Base-by-base conservation (phyloP, 495 filamentous ascomycete species). In the Penicillium angulare region DNA sequence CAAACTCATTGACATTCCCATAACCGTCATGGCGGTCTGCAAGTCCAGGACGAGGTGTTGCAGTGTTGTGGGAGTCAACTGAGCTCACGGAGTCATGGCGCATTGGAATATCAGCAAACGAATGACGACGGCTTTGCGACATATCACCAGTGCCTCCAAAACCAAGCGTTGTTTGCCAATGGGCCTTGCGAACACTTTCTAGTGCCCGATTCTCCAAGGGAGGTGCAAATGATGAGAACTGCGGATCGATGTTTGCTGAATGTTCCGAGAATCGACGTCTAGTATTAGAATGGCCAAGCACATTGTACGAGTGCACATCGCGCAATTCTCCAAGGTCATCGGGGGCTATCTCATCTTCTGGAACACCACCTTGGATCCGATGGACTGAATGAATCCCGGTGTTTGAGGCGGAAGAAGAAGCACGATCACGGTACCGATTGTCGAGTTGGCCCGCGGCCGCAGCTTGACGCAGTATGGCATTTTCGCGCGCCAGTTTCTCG, bases 41-140 rank as follows among this genome's bases (percentile, higher is more conserved):
- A 13, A 72, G 43, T 21, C 60, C 51, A 50, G 61, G 52, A 20
- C 71, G 62, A 49, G 64, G 52, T 50, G 56, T 62, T 5, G 46
- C 58, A 18, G 60, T 48, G 6, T 53, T 39, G 43, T 70, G 69
- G 5, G 75, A 65, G 29, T 90, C 86, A 43, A 79, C 67, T 17
- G 86, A 86, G 47, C 84, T 77, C 44, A 89, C 78, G 3, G 88
- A 91, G 9, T 72, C 74, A 55, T 90, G 85, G 24, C 88, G 75
- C 29, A 83, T 82, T 2, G 84, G 84, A 15, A 87, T 79, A 61
- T 92, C 89, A n/a, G 91, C 92, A 65, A 98, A 95, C n/a, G 93
- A 97, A 68, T 98, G 93, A 3, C 93, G 86, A 42, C 93, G 83
- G 61, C 92, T 96, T 55, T 97, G 91, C 23, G 88, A 82, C 15